Base-by-base conservation (phyloP, 2,329 filamentous ascomycete species). In the Nothopassalora personata region DNA sequence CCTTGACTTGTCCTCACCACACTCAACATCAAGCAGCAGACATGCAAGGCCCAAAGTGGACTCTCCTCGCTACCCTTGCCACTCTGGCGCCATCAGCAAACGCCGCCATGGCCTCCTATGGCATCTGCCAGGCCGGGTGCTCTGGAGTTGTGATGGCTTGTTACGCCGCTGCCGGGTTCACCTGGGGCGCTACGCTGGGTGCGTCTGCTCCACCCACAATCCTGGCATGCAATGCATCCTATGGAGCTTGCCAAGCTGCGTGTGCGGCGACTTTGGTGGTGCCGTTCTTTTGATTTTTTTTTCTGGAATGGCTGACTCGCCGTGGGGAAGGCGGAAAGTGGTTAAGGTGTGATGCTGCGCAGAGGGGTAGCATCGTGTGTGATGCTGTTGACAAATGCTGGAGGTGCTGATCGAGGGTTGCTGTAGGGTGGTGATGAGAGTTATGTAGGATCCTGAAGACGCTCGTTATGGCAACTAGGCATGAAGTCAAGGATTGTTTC, bases 111-210 rank as follows among this genome's bases (percentile, higher is more conserved):
- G 31, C 64, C 1, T 71, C 64, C 5, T 81, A 81, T 60, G 79
- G 74, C 0, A 53, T 77, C 4, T 82, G 79, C 48, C 79, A 82
- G 67, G 73, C 74, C 0, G 79, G 79, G 4, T 81, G 79, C 45
- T 65, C 78, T 0, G 60, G 62, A 0, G 66, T 81, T 0, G 79
- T 79, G 0, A 76, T 74, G 66, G 76, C 78, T 0, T 81, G 79
- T 60, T 81, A 81, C 54, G 47, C 67, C 1, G 79, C 75, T 10
- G 78, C 73, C 2, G 78, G 79, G 0, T 70, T 66, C 48, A 75
- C 74, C 1, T 81, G 58, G 58, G 77, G 77, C 1, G 74, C 74
- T 0, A 77, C 73, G 0, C 7, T 71, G 0, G 76, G 71, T 4
- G 69, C 71, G 1, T 67, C 71, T 0, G 77, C 79, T 4, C 76